Evolutionary conservation across 2,329 filamentous ascomycete genomes (phyloP), one percentile per base, ranked within the genome.

Genomic region (Fusarium sp.): DNA sequence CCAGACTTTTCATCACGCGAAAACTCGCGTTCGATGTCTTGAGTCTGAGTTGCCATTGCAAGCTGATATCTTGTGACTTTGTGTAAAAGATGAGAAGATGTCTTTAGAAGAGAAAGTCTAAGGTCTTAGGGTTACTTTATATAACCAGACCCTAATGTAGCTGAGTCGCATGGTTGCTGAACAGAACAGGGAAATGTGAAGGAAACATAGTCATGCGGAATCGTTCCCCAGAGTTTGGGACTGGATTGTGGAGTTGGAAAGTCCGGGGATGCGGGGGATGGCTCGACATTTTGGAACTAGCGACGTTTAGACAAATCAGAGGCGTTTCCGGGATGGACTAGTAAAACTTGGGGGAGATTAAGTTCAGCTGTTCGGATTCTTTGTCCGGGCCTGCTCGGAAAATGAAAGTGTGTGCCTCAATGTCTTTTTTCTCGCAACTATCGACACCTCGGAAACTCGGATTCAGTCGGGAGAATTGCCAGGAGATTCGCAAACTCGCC

Each of bases 11-110:
- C 74, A 10, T 68, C 57, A 7, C 48, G 66, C 12, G 68, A 48
- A 26, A 54, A 49, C 44, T 62, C 57, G 4, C 67, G 66, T 65
- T 78, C 76, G 16, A 77, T 37, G 16, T 78, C 76, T 10, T 28
- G 48, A 28, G 56, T 61, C 20, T 61, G 66, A 24, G 31, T 38
- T 24, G 65, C 29, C 66, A 68, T 68, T 33, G 41, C 20, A 21
- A 48, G n/a, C n/a, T 68, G 38, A 52, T 52, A 41, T 62, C 38
- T 44, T 44, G 21, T 53, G 13, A 6, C 12, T 15, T 33, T 6
- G 5, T 37, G 6, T 11, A 21, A 37, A 38, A 28, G n/a, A 42
- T 54, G 28, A 39, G 18, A 37, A 63, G 29, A 57, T 41, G 35
- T 37, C 21, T 37, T 23, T 44, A 18, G 4, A 21, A 16, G 16